Percentiles rank a stretch among this genome's conserved stretches.
Conservation (phyloP, 192 early-diverging fungal genomes). For the Linnemannia elongata region DNA sequence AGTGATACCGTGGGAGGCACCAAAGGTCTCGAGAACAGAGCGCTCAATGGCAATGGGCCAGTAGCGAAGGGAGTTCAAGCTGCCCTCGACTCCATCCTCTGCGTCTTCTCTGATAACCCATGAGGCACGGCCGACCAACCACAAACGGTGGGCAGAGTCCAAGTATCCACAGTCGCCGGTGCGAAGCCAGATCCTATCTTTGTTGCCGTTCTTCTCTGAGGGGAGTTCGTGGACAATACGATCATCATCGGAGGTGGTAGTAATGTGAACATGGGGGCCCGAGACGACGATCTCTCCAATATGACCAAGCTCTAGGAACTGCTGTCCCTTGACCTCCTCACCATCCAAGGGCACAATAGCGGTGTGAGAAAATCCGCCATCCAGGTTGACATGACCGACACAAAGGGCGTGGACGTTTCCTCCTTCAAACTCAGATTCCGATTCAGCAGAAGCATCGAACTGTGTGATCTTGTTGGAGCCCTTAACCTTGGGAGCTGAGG, state of each 20-base stretch:
- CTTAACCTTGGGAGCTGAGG: neutral
- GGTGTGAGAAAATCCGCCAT: slow-evolving; percentile 46
- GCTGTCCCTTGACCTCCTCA: slow-evolving; percentile 21
- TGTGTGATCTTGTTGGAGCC: slow-evolving; percentile 23
- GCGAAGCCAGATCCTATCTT: slow-evolving; percentile 46
- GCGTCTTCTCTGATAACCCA: slow-evolving; percentile 47
- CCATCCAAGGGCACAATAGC: slow-evolving; percentile 39
- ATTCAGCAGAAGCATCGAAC: slow-evolving; percentile 9
- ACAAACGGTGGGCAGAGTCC: slow-evolving; percentile 30
- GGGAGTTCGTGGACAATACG: slow-evolving; percentile 45
- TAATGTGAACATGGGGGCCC: slow-evolving; percentile 55
- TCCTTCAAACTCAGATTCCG: slow-evolving; percentile 46
- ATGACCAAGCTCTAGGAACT: slow-evolving; percentile 42
- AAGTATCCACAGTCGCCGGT: slow-evolving; percentile 56
- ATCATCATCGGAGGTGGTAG: slow-evolving; percentile 49
- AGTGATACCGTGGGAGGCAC: slow-evolving; percentile 45
- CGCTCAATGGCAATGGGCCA: slow-evolving; percentile 56
- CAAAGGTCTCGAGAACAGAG: slow-evolving; percentile 52
- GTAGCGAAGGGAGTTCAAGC: slow-evolving; percentile 45
- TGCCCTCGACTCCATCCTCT: slow-evolving; percentile 21
- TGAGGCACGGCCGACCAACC: slow-evolving; percentile 50
- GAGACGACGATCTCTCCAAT: slow-evolving; percentile 55
- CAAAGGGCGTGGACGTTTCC: slow-evolving; percentile 51
- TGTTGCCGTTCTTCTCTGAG: slow-evolving; percentile 28
- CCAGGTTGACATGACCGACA: slow-evolving; percentile 50